Percentiles rank a stretch among this genome's conserved stretches.
Evolutionary conservation across 805 yeast species (phyloP).

Genomic region (Starmera pachycereana): DNA sequence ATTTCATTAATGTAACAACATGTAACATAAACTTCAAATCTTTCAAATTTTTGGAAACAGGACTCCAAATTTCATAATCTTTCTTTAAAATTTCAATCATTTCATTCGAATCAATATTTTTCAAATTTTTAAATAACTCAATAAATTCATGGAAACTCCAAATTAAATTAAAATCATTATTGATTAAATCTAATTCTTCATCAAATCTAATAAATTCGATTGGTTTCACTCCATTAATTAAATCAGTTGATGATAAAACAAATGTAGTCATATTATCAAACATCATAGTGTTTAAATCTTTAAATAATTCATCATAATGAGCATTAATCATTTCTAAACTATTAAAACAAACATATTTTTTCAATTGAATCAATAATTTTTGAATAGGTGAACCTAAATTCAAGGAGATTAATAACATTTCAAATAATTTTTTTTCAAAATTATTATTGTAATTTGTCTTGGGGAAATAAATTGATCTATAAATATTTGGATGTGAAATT

Average conservation of each 20-base stretch:
- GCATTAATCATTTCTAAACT: background rate
- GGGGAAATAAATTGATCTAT: constrained; percentile 40
- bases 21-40: constrained; percentile 17
- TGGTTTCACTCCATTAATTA: constrained; percentile 4
- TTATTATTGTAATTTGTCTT: constrained; percentile 22
- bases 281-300: constrained; percentile 16
- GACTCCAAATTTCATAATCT: constrained; percentile 10
- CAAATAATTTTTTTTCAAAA: constrained; percentile 33
- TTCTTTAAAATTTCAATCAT: constrained; percentile 3
- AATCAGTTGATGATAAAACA: constrained; percentile 16
- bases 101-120: constrained; percentile 20
- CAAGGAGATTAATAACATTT: constrained; percentile 35
- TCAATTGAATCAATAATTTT: constrained; percentile 33
- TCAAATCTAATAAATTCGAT: background rate
- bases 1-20: constrained; percentile 6
- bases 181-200: constrained; percentile 13
- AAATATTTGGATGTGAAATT: constrained; percentile 45
- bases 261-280: constrained; percentile 19
- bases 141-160: constrained; percentile 33
- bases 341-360: constrained; percentile 30
- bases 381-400: constrained; percentile 38
- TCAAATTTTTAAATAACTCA: constrained; percentile 22
- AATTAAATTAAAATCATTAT: constrained; percentile 28
- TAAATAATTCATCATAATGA: constrained; percentile 14
- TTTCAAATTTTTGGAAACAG: constrained; percentile 7